Evolutionary conservation across 179 eudicot species (phyloP).

Genomic region (Spergularia azorica): DNA sequence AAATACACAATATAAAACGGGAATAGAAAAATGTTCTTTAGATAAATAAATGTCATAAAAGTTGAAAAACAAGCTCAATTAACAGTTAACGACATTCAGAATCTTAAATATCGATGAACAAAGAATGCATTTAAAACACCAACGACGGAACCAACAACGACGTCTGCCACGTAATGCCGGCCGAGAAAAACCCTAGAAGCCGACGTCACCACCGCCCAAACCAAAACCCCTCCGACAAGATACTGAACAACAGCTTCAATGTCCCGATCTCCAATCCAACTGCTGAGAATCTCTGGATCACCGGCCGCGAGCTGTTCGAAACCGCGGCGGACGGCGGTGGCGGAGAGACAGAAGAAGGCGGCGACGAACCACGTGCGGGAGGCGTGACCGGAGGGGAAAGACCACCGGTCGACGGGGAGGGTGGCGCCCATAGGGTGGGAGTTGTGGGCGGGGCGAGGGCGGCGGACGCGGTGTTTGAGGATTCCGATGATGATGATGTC

Average conservation of each 20-base stretch:
- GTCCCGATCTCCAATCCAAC: constrained; percentile 33
- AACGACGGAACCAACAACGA: constrained; percentile 62
- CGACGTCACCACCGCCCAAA: constrained; percentile 64
- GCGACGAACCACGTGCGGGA: constrained; percentile 76
- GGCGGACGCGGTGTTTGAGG: constrained; percentile 63
- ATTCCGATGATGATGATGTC: constrained; percentile 59
- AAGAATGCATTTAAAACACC: constrained; percentile 60
- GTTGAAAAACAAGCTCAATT: not conserved
- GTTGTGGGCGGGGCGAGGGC: constrained; percentile 76
- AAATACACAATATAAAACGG: no score
- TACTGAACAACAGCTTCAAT: constrained; percentile 25
- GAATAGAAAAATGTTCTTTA: no score
- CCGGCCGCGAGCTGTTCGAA: constrained; percentile 34
- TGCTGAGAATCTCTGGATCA: constrained; percentile 30
- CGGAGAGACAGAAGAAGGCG: constrained; percentile 39
- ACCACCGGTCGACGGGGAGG: constrained; percentile 79
- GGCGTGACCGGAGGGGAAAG: constrained; percentile 88
- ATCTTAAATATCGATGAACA: constrained; percentile 38
- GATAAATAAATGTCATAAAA: not conserved
- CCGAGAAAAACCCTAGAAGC: constrained; percentile 80
- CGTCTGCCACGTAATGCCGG: constrained; percentile 76
- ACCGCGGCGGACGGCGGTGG: constrained; percentile 21
- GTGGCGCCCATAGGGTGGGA: constrained; percentile 52
- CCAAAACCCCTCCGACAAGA: constrained; percentile 29
- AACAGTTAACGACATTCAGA: not conserved